Evolutionary conservation across 2,329 filamentous ascomycete species (phyloP), one percentile per base, ranked within the genome.

Genomic region (Sporothrix inflata): DNA sequence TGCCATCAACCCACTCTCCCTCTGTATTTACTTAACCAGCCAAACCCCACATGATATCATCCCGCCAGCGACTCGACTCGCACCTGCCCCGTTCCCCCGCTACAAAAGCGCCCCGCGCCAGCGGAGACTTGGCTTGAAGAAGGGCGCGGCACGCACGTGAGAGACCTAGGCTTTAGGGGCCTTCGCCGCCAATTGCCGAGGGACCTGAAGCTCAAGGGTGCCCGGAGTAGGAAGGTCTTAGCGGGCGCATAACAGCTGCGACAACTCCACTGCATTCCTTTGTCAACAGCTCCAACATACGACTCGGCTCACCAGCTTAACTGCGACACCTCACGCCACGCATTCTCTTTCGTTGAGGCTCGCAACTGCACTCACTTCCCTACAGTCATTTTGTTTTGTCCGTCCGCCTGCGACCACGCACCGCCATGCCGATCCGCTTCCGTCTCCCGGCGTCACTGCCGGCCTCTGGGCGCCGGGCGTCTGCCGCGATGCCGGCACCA

Each of bases 361-460:
- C n/a, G 34, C 53, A 27, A 5, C 4, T 5, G 27, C 40, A 30
- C 40, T 19, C 57, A 11, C 27, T 21, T 21, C 16, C 27, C 14
- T 24, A 3, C 9, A 12, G 4, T 19, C 12, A 11, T 3, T 1
- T n/a, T 55, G 21, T 47, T 47, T 14, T 9, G 24, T 27, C 14
- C 8, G 5, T 49, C 12, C 8, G 49, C 16, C 12, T 19, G 7
- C 16, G 14, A 9, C 19, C 49, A n/a, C 30, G 16, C 8, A 19
- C 14, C 14, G 24, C 34, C 24, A 66, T 66, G 70, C 40, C 40
- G 3, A 6, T 51, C 30, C 63, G 70, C n/a, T 47, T 69, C 49
- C 63, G 70, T 49, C 63, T 68, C 11, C 51, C 61, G 70, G 63
- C 42, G 14, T 51, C 8, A 30, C 65, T 68, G 40, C 24, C 53